Base-by-base conservation (phyloP, 2,329 filamentous ascomycete genomes). In the Neurospora sp. region DNA sequence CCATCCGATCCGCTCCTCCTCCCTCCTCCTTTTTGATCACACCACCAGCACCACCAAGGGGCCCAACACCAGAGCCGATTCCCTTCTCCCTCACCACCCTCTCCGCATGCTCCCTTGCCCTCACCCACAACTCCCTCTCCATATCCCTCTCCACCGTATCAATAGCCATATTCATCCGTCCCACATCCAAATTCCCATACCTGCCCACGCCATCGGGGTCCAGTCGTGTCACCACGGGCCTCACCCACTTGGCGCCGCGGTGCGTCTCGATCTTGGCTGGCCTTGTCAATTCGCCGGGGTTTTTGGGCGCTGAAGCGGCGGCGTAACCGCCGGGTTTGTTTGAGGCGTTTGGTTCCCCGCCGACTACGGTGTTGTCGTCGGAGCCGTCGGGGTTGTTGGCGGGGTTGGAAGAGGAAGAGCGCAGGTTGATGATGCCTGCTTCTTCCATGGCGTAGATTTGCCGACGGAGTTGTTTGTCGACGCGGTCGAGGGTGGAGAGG, bases 161-260 rank as follows among this genome's bases (percentile, higher is more conserved):
- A 72, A 92, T 93, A 70, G 93, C 87, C 76, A 92, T 94, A 78
- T 97, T 98, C 75, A 98, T 81, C 88, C 92, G 95, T 39, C 94
- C 94, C 15, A 96, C 90, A 77, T 97, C 94, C 68, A 97, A 83
- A 38, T 81, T 82, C 10, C 86, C 87, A 40, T 88, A 85, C 75
- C 83, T 84, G 28, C 84, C 87, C 70, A 83, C 80, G 46, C 84
- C 87, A 66, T 87, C 82, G 46, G 89, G 84, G 77, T 88, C 81
- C 73, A 87, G 74, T 10, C 82, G 82, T 13, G 80, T 78, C 62
- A 79, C 79, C 10, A 76, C 69, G 4, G 68, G 58, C 40, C 52
- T 7, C 23, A 62, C 52, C 52, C 52, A 62, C 52, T 62, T 62
- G 7, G 52, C 52, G 8, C 52, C 52, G 1, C 7, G 8, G 28